These are phyloP conservation scores for Venturiaceae sp. DNA, from an alignment of 2,329 filamentous ascomycete species.

Conservation along the genomic window DNA sequence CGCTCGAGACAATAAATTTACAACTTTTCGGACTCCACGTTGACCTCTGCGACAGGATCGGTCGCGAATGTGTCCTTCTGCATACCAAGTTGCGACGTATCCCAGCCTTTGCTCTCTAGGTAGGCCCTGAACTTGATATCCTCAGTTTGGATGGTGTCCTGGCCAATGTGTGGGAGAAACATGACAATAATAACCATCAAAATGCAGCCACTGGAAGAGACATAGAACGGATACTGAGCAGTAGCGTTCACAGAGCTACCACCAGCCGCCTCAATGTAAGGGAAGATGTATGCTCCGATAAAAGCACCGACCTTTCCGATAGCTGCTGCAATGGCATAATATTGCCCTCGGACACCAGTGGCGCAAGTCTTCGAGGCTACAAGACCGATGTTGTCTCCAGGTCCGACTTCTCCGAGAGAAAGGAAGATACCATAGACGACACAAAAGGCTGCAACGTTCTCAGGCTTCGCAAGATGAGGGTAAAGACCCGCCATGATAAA, in stretches of 20 bases:
- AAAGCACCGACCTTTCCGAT: slow-evolving; percentile 74
- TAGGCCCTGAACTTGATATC: slow-evolving; percentile 67
- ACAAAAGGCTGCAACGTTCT: slow-evolving; percentile 64
- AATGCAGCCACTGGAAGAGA: slow-evolving; percentile 66
- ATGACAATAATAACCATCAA: slow-evolving; percentile 58
- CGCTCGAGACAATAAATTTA: no score
- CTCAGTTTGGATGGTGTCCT: slow-evolving; percentile 76
- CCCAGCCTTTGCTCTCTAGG: slow-evolving; percentile 65
- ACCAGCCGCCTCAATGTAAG: slow-evolving; percentile 41
- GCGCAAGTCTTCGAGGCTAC: slow-evolving; percentile 81
- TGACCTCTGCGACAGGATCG: no score
- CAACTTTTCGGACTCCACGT: no score
- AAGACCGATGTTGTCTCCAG: slow-evolving; percentile 85
- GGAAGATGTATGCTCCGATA: slow-evolving; percentile 74
- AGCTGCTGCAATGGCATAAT: slow-evolving; percentile 61
- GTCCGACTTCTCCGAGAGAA: slow-evolving; percentile 69
- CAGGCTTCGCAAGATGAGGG: slow-evolving; percentile 50
- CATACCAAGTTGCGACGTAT: slow-evolving; percentile 34
- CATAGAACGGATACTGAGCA: slow-evolving; percentile 83
- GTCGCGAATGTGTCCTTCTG: no score
- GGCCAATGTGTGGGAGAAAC: slow-evolving; percentile 65
- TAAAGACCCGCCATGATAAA: slow-evolving; percentile 83
- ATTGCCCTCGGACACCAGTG: slow-evolving; percentile 69
- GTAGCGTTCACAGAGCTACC: no score
- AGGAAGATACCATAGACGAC: slow-evolving; percentile 74